Evolutionary conservation across 768 basidiomycete genomes (phyloP), one percentile per base, ranked within the genome.

Genomic region (Rhodosporidiobolus sp.): DNA sequence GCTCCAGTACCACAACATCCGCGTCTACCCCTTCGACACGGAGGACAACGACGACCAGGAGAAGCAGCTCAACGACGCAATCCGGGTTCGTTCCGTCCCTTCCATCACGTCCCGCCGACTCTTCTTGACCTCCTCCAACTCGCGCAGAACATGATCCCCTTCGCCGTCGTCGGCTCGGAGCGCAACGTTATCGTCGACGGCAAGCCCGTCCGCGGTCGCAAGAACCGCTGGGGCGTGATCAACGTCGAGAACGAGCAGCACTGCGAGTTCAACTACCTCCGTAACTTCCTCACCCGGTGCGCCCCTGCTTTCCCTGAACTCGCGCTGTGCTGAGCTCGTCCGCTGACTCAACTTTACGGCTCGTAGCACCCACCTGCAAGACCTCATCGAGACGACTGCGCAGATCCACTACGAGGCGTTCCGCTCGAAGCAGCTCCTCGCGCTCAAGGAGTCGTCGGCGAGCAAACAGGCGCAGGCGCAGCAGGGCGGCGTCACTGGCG

Each of bases 361-460:
- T 7, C 32, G 22, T 71, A 90, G 94, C 83, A 95, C 95, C 43
- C 96, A 99, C 83, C 82, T 99, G 80, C 95, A 99, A 82, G 95
- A 98, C 80, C 84, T 99, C 80, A 99, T 99, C 80, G 95, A 99
- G 85, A 96, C 95, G 67, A 98, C 96, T 17, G 94, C 96, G 19
- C 91, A 94, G 82, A 96, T 95, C 81, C 95, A 99, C 83, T 99
- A 98, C 81, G 95, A 99, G 85, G 93, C 94, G 16, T 99, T 99
- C 92, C 88, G 95, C 76, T 95, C 93, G 78, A 97, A 97, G 84
- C 95, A 99, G 84, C 83, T 98, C 77, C 85, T 97, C 58, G 95
- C 95, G 22, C 87, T 98, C 79, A 98, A 98, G 86, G 95, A 98
- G 83, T 90, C 91, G 50, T 92, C 92, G 24, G 81, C 80, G 19